Evolutionary conservation across 768 basidiomycete species (phyloP).

Genomic region (Phanerochaete carnosa): DNA sequence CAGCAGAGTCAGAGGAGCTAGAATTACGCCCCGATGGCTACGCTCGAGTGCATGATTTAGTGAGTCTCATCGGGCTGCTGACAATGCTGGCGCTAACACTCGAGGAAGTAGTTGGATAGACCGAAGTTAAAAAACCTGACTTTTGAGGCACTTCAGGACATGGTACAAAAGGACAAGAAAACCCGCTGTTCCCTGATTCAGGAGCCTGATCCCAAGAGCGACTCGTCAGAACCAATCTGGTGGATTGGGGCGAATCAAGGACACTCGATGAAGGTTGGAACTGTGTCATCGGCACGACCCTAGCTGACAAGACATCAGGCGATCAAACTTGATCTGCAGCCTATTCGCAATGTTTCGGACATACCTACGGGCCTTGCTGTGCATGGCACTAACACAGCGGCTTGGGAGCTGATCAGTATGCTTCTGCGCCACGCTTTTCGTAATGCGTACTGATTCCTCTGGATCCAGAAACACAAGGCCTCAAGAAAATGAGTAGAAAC

Average conservation of each 20-base stretch:
- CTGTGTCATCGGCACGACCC: not conserved
- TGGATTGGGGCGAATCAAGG: constrained; percentile 92
- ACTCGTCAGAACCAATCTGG: constrained; percentile 46
- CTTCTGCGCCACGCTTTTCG: not conserved
- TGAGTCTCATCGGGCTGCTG: constrained; percentile 38
- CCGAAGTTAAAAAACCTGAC: constrained; percentile 65
- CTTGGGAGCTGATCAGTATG: constrained; percentile 74
- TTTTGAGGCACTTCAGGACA: constrained; percentile 48
- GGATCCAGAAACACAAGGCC: constrained; percentile 59
- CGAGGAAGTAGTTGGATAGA: constrained; percentile 53
- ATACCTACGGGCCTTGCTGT: constrained; percentile 72
- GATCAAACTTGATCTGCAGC: constrained; percentile 64
- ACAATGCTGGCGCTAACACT: not conserved
- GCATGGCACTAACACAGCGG: constrained; percentile 69
- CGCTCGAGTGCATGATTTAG: constrained; percentile 77
- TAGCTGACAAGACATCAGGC: constrained; percentile 37
- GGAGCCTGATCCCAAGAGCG: constrained; percentile 40
- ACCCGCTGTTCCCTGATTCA: constrained; percentile 56
- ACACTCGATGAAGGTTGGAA: constrained; percentile 72
- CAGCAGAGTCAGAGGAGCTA: constrained; percentile 72
- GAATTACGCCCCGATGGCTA: constrained; percentile 83
- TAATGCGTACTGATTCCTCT: not conserved
- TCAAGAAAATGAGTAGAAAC: constrained; percentile 84
- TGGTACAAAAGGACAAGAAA: constrained; percentile 69
- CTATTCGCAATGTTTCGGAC: constrained; percentile 53